Evolutionary conservation across 2,329 filamentous ascomycete species (phyloP), one percentile per base, ranked within the genome.

Genomic region (Sporothrix brunneoviolacea): DNA sequence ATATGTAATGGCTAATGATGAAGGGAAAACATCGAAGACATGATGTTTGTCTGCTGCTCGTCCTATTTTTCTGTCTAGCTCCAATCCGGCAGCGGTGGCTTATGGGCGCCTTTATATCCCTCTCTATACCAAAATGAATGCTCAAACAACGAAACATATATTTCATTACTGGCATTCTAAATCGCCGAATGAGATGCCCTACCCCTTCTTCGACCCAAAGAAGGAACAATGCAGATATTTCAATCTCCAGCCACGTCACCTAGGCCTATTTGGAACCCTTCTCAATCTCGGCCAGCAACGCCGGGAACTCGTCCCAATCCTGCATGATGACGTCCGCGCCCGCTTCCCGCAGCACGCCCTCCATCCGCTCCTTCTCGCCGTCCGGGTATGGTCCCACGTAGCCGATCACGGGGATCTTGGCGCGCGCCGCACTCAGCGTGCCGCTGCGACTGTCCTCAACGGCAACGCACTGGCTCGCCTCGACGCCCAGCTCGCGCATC

Each of bases 391-490:
- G 85, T 33, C 90, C 90, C 27, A 93, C 86, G 68, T 95, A 95
- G 50, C 84, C 90, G 60, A 95, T 82, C 56, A 86, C 82, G 55
- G 81, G 84, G 63, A 95, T 93, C 44, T 82, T 81, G 16, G 90
- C 90, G 54, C 86, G 78, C 61, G 83, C 82, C 52, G 68, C 75
- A 57, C 86, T 88, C 52, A 86, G 79, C 38, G 87, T 86, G 55
- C 90, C 90, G 59, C 84, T 89, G 77, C 87, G 88, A 75, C 83
- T 88, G 73, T 95, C 90, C 75, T 95, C 90, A 53, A 95, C 80
- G 21, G 90, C 86, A 28, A 95, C 76, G 58, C 79, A 83, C 74
- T 94, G 84, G 41, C 73, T 72, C 2, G 88, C 73, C 61, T 77
- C 79, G 69, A 85, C 85, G 55, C 84, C 84, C 46, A 94, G 76